These are phyloP conservation scores for Ceratocystis ficicola DNA, from an alignment of 2,329 filamentous ascomycete species.

Conservation along the genomic window DNA sequence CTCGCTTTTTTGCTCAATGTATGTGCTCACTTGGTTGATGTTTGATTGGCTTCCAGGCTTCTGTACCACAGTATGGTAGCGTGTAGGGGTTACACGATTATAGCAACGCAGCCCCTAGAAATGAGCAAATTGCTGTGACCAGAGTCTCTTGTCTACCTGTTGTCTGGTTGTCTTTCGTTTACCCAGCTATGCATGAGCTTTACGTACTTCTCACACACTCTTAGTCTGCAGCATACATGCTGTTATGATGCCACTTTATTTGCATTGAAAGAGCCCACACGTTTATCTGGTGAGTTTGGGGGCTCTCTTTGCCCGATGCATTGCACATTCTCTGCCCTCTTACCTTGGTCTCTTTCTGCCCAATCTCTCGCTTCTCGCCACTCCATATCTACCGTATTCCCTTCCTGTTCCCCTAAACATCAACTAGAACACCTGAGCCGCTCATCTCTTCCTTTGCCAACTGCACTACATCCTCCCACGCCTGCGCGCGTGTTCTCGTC, in stretches of 20 bases:
- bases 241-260: background rate
- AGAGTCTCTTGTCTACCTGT: background rate
- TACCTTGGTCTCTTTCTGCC: background rate
- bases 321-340: too few relatives aligned
- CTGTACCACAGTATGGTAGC: background rate
- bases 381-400: background rate
- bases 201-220: background rate
- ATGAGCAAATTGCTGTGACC: background rate
- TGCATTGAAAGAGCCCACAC: background rate
- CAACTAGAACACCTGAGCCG: background rate
- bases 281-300: too few relatives aligned
- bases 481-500: constrained; percentile 29
- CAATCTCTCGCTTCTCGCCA: background rate
- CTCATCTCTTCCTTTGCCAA: constrained; percentile 27
- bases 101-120: background rate
- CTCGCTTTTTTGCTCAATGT: background rate
- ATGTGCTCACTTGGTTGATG: background rate
- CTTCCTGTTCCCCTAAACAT: background rate
- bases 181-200: too few relatives aligned
- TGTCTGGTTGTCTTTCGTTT: background rate
- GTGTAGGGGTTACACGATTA: background rate
- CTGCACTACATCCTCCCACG: constrained; percentile 38
- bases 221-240: background rate
- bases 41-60: background rate
- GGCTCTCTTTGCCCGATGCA: background rate